Percentiles rank a stretch among this genome's conserved stretches.
Conservation (phyloP, 106 monocot genomes). For the Alisma plantagoaquatica region DNA sequence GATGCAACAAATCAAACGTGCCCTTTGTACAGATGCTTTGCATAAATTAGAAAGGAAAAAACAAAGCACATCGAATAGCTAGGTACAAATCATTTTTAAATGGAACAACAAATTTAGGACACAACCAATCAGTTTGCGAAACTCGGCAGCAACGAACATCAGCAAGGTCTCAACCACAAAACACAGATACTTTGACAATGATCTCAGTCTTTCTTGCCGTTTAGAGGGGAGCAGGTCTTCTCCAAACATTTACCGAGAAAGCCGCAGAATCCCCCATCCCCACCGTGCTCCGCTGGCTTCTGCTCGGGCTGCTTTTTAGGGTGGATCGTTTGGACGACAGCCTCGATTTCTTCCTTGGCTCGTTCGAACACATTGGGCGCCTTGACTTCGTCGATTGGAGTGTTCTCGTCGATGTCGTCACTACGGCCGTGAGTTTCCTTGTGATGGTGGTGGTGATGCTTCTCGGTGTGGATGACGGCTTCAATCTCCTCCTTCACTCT, state of each 20-base stretch:
- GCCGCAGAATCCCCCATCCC: slow-evolving; percentile 15
- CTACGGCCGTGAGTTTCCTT: slow-evolving; percentile 70
- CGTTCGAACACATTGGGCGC: slow-evolving; percentile 61
- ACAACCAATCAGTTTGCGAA: no score
- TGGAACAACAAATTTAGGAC: no score
- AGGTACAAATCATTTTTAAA: no score
- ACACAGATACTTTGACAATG: neutral
- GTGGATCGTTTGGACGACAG: slow-evolving; percentile 53
- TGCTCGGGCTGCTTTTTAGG: slow-evolving; percentile 30
- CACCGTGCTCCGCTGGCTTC: neutral
- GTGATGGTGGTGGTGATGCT: slow-evolving; percentile 37
- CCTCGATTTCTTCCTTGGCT: slow-evolving; percentile 84
- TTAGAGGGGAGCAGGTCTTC: slow-evolving; percentile 27
- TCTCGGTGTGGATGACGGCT: slow-evolving; percentile 27
- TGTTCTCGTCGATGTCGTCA: slow-evolving; percentile 58
- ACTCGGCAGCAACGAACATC: neutral
- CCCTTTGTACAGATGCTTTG: no score
- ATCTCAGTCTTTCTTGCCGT: slow-evolving; percentile 19
- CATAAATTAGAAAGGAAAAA: no score
- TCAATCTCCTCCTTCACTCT: slow-evolving; percentile 45
- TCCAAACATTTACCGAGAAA: slow-evolving; percentile 26
- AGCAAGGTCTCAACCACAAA: slow-evolving; percentile 1
- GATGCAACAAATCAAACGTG: no score
- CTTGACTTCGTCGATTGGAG: slow-evolving; percentile 58
- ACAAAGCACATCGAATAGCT: neutral